Evolutionary conservation across 1,139 yeast species (phyloP), one percentile per base, ranked within the genome.

Genomic region (Diutina catenulata): DNA sequence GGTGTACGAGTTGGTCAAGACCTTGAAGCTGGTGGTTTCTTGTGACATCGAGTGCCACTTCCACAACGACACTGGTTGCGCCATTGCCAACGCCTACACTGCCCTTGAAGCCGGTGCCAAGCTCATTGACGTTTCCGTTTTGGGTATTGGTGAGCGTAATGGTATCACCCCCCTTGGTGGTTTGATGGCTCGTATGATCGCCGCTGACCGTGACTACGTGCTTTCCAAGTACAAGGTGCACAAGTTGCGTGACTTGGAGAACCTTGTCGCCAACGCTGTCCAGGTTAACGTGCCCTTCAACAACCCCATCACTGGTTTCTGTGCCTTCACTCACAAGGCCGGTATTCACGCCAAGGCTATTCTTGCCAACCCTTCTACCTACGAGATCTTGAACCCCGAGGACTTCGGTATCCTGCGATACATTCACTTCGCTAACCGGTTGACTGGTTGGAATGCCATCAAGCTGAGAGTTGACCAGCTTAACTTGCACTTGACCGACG

Each of bases 271-370:
- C 39, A 95, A 88, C 47, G 94, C 96, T 23, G 97, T 91, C 40
- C 94, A 86, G 64, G 95, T 91, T 45, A 88, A 88, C 62, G 77
- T 91, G 55, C 98, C 98, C 44, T 91, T 91, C 73, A 91, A 91
- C 75, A 91, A 91, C 69, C 97, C 97, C 50, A 87, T 91, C 60
- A 91, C 98, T 37, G 98, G 98, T 40, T 91, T 91, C 80, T 91
- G 97, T 70, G 98, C 98, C 39, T 91, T 91, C 68, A 91, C 98
- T 41, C 98, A 91, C 72, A 91, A 91, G 74, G 98, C 98, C 41
- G 98, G 98, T 68, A 88, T 91, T 55, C 98, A 91, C 59, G 97
- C 98, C 54, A 91, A 91, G 74, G 97, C 97, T 42, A 91, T 91
- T 52, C 76, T 91, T 51, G 98, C 98, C 45, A 91, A 91, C 67